A percentile compares a stretch with the other conserved stretches of the same genome.
phyloP scores from a whole-genome alignment of 768 basidiomycete genomes.

The Boletus bicolor region DNA sequence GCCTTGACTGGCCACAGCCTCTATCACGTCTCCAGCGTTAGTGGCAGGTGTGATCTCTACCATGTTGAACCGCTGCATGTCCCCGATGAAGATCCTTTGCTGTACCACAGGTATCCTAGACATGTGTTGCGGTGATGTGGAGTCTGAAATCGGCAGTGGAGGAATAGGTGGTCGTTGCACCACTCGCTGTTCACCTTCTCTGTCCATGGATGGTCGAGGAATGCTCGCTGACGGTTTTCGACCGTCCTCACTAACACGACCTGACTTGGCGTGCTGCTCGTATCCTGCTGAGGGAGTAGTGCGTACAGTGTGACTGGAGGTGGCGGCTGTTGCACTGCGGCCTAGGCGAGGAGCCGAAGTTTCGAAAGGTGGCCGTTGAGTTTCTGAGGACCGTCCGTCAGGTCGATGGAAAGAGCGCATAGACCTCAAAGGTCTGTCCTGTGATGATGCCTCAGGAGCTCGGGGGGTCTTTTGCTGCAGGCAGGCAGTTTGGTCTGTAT shows the following conservation, averaged over 20 bases:
- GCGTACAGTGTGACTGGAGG: constrained; percentile 15
- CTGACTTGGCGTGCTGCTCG: constrained; percentile 19
- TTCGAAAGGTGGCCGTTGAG: constrained; percentile 34
- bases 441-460: constrained; percentile 18
- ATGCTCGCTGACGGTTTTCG: constrained; percentile 19
- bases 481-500: constrained; percentile 10
- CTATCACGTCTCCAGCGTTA: constrained; percentile 69
- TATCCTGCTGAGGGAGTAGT: constrained; percentile 10
- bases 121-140: constrained; percentile 31
- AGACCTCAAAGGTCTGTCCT: constrained; percentile 38
- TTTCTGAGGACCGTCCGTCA: constrained; percentile 34
- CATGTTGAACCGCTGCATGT: constrained; percentile 70
- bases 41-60: constrained; percentile 69
- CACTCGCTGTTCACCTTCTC: constrained; percentile 22
- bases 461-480: constrained; percentile 23
- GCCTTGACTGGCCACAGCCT: constrained; percentile 61
- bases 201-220: constrained; percentile 25
- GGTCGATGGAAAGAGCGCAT: constrained; percentile 63
- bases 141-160: constrained; percentile 34
- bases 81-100: constrained; percentile 75
- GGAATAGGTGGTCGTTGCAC: constrained; percentile 37
- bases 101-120: constrained; percentile 41
- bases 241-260: constrained; percentile 28
- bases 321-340: constrained; percentile 36
- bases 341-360: constrained; percentile 29